Evolutionary conservation across 345 rosid genomes (phyloP), one percentile per base, ranked within the genome.

Genomic region (Salix viminalis): DNA sequence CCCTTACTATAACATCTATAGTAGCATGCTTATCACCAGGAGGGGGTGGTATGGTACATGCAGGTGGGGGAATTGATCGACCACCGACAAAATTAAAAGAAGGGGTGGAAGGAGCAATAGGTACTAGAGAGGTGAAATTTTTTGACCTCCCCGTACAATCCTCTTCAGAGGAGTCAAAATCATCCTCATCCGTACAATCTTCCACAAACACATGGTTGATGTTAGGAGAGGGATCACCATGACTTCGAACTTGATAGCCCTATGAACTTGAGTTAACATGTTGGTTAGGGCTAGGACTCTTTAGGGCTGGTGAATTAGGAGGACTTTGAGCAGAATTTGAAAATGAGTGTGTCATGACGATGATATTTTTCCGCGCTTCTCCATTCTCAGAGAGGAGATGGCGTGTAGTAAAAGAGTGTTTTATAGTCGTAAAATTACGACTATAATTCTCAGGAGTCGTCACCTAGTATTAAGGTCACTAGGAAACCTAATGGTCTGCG

Each of bases 311-410:
- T 0, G 34, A 32, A 32, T 32, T 4, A 32, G 34, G 34, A 0
- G 34, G 34, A 5, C 5, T 32, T 4, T 32, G 0, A 32, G 5
- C 1, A 32, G 34, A 32, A 32, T 32, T 32, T 32, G 5, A 32
- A 32, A 32, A 4, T 4, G 0, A 32, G 34, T 32, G 34, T 32
- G 5, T 0, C 5, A 0, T 0, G 34, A 32, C 5, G 5, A 32
- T 0, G 0, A 2, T 3, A 0, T 30, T 32, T 32, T 32, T 32
- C 4, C 0, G 34, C 0, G 34, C 0, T 32, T 32, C 5, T 32
- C 34, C 0, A 32, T 32, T 0, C 34, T 0, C 0, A 4, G 0
- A 32, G 34, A 0, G 34, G 5, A 32, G 34, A 32, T 32, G 5
- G 34, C 5, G 1, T 0, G 5, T 1, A 0, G 0, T 32, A 32